phyloP scores from a whole-genome alignment of 176 grass and related monocot species.

The Eleusine coracana region DNA sequence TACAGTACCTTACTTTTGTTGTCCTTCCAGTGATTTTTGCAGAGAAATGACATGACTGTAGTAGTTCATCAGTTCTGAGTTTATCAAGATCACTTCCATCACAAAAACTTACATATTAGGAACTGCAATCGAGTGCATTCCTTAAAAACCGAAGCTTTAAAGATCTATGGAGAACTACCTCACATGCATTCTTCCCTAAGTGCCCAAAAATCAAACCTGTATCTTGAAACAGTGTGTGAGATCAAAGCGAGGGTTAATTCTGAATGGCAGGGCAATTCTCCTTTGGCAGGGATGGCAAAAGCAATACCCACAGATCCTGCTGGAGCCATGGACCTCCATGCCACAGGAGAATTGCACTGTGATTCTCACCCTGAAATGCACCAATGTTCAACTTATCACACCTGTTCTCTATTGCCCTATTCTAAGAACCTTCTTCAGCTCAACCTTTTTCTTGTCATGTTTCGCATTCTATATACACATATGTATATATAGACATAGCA shows the following conservation, averaged over 20 bases:
- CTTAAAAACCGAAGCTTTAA: too few relatives aligned
- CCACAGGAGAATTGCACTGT: slow-evolving; percentile 65
- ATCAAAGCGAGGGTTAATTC: slow-evolving; percentile 22
- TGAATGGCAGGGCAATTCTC: slow-evolving; percentile 94
- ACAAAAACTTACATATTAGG: too few relatives aligned
- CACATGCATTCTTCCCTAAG: too few relatives aligned
- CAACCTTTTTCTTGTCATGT: slow-evolving; percentile 1
- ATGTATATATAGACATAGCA: not conserved
- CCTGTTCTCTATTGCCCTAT: not conserved
- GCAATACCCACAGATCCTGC: slow-evolving; percentile 6
- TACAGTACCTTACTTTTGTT: too few relatives aligned
- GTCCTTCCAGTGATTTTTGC: too few relatives aligned
- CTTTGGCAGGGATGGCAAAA: slow-evolving; percentile 60
- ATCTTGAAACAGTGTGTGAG: too few relatives aligned
- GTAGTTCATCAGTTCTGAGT: too few relatives aligned
- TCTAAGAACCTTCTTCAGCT: not conserved
- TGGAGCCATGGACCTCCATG: slow-evolving; percentile 36
- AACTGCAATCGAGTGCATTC: too few relatives aligned
- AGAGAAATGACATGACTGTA: too few relatives aligned
- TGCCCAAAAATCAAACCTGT: too few relatives aligned
- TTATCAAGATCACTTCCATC: too few relatives aligned
- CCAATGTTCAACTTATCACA: not conserved
- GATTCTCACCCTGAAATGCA: slow-evolving; percentile 53
- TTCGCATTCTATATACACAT: not conserved
- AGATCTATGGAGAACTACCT: too few relatives aligned